Percentiles rank a stretch among this genome's conserved stretches.
These are phyloP conservation scores for Ammopiptanthus mongolicus DNA, from an alignment of 306 rosid species.

Conservation along the genomic window DNA sequence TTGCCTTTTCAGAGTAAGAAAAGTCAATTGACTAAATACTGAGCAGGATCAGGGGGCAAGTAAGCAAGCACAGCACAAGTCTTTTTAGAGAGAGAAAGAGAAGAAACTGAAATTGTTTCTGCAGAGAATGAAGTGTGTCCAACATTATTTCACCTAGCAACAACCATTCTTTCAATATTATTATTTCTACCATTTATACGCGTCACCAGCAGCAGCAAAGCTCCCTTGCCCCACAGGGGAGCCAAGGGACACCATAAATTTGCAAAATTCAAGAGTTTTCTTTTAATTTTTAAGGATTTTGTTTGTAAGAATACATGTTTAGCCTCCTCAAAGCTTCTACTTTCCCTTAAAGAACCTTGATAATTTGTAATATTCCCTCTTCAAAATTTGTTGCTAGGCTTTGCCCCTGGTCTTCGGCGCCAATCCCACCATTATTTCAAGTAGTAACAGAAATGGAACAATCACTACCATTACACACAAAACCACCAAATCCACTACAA, in stretches of 20 bases:
- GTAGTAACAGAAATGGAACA: too few relatives aligned
- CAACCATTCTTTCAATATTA: background rate
- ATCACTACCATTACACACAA: too few relatives aligned
- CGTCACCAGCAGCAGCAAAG: background rate
- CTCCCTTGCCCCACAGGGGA: background rate
- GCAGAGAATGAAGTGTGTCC: background rate
- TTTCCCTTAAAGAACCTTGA: background rate
- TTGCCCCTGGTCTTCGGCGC: too few relatives aligned
- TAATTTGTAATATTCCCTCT: background rate
- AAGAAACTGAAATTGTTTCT: background rate
- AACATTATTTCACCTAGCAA: background rate
- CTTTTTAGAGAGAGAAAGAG: background rate
- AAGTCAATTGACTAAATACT: background rate
- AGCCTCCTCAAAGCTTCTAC: background rate
- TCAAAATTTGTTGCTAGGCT: too few relatives aligned
- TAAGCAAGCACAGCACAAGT: conserved; percentile 5
- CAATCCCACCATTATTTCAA: too few relatives aligned
- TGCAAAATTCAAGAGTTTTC: background rate
- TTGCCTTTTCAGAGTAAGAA: conserved; percentile 18
- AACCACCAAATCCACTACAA: too few relatives aligned
- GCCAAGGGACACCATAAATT: background rate
- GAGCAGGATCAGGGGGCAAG: background rate
- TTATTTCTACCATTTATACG: background rate
- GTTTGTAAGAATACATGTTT: background rate
- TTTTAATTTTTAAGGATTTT: background rate